Evolutionary conservation across 495 filamentous ascomycete species (phyloP).

Genomic region (Talaromyces ruber): DNA sequence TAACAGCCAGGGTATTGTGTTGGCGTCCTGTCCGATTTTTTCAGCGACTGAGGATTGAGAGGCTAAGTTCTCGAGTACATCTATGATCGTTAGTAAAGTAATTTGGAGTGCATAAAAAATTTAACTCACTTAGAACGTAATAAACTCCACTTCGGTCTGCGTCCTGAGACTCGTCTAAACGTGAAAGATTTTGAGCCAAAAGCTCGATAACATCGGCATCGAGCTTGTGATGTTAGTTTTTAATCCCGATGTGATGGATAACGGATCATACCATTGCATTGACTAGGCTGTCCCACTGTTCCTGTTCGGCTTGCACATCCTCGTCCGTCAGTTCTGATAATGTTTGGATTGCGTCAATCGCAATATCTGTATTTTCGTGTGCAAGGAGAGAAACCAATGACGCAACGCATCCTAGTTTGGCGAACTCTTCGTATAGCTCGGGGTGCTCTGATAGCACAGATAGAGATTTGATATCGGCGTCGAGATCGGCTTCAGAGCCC

Average conservation of each 20-base stretch:
- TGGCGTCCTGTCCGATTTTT: slow-evolving; percentile 57
- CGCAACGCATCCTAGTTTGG: slow-evolving; percentile 64
- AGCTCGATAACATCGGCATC: slow-evolving; percentile 78
- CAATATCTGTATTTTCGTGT: slow-evolving; percentile 96
- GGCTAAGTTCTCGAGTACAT: slow-evolving; percentile 77
- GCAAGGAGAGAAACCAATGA: slow-evolving; percentile 75
- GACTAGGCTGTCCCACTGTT: slow-evolving; percentile 76
- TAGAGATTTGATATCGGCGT: slow-evolving; percentile 79
- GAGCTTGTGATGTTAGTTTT: slow-evolving; percentile 31
- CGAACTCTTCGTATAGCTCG: slow-evolving; percentile 77
- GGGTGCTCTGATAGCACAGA: slow-evolving; percentile 84
- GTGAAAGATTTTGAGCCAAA: slow-evolving; percentile 72
- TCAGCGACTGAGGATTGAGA: slow-evolving; percentile 59
- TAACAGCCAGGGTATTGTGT: slow-evolving; percentile 68
- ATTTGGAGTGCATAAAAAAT: not conserved
- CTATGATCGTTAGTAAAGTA: slow-evolving; percentile 20
- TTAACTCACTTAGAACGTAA: slow-evolving; percentile 55
- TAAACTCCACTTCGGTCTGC: slow-evolving; percentile 80
- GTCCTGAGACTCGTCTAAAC: slow-evolving; percentile 73
- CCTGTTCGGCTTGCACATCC: slow-evolving; percentile 75
- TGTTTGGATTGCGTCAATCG: slow-evolving; percentile 85
- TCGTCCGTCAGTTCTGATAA: slow-evolving; percentile 91
- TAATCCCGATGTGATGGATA: not conserved
- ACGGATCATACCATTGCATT: slow-evolving; percentile 54
- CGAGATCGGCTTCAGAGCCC: slow-evolving; percentile 82